Conservation (phyloP, 1,139 yeast genomes). For the Blastobotrys ciferrii region DNA sequence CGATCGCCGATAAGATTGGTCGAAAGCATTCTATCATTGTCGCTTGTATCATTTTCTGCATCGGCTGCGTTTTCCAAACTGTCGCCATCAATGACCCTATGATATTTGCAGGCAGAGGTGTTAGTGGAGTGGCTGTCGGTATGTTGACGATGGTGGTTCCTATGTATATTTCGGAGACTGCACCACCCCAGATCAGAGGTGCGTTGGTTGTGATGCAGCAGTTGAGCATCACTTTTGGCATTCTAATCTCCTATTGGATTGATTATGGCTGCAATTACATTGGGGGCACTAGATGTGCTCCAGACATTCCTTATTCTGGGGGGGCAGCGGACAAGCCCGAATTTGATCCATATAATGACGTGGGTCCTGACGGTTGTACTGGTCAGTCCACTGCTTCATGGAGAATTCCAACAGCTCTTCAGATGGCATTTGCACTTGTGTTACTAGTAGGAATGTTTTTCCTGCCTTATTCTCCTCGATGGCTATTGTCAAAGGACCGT, state of each 20-base stretch:
- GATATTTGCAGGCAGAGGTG: conserved; percentile 38
- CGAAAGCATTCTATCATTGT: conserved; percentile 20
- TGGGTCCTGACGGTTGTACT: conserved; percentile 23
- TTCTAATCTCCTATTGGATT: conserved; percentile 54
- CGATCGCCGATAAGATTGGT: conserved; percentile 67
- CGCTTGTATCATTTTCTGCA: conserved; percentile 34
- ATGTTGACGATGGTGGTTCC: conserved; percentile 58
- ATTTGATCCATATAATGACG: conserved; percentile 23
- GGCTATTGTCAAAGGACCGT: conserved; percentile 36
- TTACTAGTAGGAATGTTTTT: conserved; percentile 53
- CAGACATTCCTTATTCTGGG: conserved; percentile 20
- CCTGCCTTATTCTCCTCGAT: conserved; percentile 82
- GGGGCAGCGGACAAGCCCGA: conserved; percentile 16
- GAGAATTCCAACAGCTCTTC: conserved; percentile 54
- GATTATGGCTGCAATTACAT: conserved; percentile 59
- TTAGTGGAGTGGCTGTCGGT: conserved; percentile 58
- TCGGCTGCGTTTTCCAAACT: conserved; percentile 41
- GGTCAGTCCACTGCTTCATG: conserved; percentile 45
- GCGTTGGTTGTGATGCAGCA: conserved; percentile 68
- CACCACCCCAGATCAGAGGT: conserved; percentile 58
- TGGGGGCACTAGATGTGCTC: conserved; percentile 36
- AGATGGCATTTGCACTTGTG: conserved; percentile 45
- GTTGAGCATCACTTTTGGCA: conserved; percentile 65
- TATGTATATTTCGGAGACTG: conserved; percentile 61
- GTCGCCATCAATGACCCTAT: conserved; percentile 15